These are phyloP conservation scores for Trametes cinnabarina DNA, from an alignment of 768 basidiomycete genomes.

Conservation along the genomic window DNA sequence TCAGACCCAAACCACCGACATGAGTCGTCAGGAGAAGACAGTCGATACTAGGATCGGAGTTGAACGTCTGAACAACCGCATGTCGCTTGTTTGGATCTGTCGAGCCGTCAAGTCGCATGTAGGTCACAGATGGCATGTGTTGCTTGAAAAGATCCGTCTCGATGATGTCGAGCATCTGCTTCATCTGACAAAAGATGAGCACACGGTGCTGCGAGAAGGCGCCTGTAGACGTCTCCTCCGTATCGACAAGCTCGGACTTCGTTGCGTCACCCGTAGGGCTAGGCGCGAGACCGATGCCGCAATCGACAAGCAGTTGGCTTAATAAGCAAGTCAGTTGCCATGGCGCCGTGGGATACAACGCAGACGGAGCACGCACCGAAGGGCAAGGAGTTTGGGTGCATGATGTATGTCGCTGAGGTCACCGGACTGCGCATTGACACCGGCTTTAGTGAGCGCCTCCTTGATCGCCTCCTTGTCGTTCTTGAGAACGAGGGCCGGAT, in stretches of 20 bases:
- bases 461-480: slow-evolving; percentile 56
- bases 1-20: slow-evolving; percentile 94
- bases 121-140: slow-evolving; percentile 93
- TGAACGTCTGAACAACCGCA: slow-evolving; percentile 97
- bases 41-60: slow-evolving; percentile 95
- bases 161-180: slow-evolving; percentile 98
- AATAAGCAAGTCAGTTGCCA: background rate
- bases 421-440: slow-evolving; percentile 40
- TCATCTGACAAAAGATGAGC: slow-evolving; percentile 98
- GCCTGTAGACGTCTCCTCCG: slow-evolving; percentile 48
- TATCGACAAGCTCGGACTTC: slow-evolving; percentile 68
- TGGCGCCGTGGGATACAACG: no score
- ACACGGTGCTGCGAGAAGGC: slow-evolving; percentile 94
- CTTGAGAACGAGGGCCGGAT: slow-evolving; percentile 89
- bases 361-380: slow-evolving; percentile 62
- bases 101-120: slow-evolving; percentile 95
- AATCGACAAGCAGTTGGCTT: slow-evolving; percentile 92
- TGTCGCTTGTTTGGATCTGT: slow-evolving; percentile 94
- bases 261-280: slow-evolving; percentile 47
- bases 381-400: slow-evolving; percentile 89
- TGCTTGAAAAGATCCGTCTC: slow-evolving; percentile 89
- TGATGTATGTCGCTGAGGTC: slow-evolving; percentile 77
- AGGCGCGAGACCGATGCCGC: slow-evolving; percentile 76
- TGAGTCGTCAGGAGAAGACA: slow-evolving; percentile 94
- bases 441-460: slow-evolving; percentile 55